A percentile compares a stretch with the other conserved stretches of the same genome.
Evolutionary conservation across 257 asterid genomes (phyloP).

Genomic region (Nemophila menziesii): DNA sequence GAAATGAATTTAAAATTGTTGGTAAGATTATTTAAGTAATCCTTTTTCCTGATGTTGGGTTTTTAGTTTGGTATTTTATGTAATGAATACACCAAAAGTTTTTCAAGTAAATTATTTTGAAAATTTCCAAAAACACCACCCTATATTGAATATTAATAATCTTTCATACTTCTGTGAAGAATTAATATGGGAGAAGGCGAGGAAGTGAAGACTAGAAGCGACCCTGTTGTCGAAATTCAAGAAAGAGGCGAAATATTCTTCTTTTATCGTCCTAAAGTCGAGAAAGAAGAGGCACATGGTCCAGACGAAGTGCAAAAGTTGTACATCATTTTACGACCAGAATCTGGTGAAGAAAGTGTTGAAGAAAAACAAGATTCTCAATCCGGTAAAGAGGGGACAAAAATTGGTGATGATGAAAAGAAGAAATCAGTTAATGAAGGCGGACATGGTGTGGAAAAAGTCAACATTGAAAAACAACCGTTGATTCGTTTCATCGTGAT

Average conservation of each 20-base stretch:
- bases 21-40: too few relatives aligned
- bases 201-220: constrained; percentile 33
- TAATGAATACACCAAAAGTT: too few relatives aligned
- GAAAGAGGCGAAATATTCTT: constrained; percentile 78
- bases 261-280: constrained; percentile 65
- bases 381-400: constrained; percentile 39
- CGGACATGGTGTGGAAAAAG: constrained; percentile 24
- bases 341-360: constrained; percentile 28
- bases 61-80: too few relatives aligned
- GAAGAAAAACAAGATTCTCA: constrained; percentile 33
- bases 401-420: constrained; percentile 12
- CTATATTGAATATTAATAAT: too few relatives aligned
- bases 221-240: constrained; percentile 33
- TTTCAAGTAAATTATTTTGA: too few relatives aligned
- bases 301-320: constrained; percentile 56
- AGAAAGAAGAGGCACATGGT: constrained; percentile 43
- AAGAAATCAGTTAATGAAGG: constrained; percentile 25
- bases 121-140: too few relatives aligned
- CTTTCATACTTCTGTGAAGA: too few relatives aligned
- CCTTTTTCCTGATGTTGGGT: too few relatives aligned
- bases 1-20: too few relatives aligned
- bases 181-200: constrained; percentile 47
- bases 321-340: constrained; percentile 62
- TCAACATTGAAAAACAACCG: constrained; percentile 30
- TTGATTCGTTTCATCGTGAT: constrained; percentile 43